Evolutionary conservation across 2,329 filamentous ascomycete genomes (phyloP), one percentile per base, ranked within the genome.

Genomic region (Endoconidiophora laricicola): DNA sequence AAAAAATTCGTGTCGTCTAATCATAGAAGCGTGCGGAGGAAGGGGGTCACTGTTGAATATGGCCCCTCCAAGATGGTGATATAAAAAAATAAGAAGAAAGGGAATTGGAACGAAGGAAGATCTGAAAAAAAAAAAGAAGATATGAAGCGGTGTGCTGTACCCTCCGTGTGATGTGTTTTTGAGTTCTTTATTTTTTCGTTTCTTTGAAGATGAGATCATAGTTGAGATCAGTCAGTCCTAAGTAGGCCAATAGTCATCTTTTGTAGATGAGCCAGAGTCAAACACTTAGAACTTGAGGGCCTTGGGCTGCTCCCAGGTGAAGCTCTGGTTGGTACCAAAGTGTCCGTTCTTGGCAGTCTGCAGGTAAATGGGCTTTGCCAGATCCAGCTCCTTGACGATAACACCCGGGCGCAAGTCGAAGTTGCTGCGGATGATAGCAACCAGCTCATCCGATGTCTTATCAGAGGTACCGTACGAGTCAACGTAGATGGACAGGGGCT

Each of bases 311-410:
- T 98, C 91, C 91, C 91, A 98, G 70, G 74, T 79, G 79, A 98
- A 98, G 69, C 69, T 74, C 79, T 94, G 91, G 84, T 95, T 91
- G 70, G 87, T 94, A 58, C 75, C 75, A 72, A 98, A 98, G 79
- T 98, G 91, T 61, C 91, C 91, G 73, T 96, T 96, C 85, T 95
- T 95, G 71, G 91, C 91, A 53, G 91, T 98, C 75, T 90, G 78
- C 78, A 80, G 80, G 82, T 98, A 98, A 75, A 96, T 95, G 65
- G 91, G 91, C 71, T 87, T 86, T 69, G 80, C 83, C 58, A 98
- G 78, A 72, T 91, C 83, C 58, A 98, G 83, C 73, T 95, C 88
- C 74, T 86, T 86, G 70, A 96, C 91, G 62, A 98, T 96, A 67
- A 95, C 87, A 81, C 91, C 91, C 52, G 91, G 91, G 63, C 91